Conservation (phyloP, 257 asterid species). For the Nicotiana sylvestris region DNA sequence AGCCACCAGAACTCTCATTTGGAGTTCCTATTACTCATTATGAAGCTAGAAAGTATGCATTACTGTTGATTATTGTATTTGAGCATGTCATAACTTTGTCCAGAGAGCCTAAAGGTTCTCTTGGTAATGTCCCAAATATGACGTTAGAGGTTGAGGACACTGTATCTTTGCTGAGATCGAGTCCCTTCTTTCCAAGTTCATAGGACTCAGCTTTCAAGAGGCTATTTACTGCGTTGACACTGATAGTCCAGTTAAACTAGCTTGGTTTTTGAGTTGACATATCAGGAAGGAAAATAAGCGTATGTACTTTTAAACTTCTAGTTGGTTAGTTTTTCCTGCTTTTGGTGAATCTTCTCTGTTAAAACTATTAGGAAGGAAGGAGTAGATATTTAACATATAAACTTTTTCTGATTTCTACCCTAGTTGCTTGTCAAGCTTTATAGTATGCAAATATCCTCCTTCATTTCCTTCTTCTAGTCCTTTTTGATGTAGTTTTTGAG, state of each 20-base stretch:
- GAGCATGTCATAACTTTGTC: neutral
- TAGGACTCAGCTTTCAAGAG: neutral
- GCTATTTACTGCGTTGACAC: neutral
- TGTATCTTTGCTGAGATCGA: neutral
- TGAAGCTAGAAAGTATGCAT: neutral
- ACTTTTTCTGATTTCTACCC: too few relatives aligned
- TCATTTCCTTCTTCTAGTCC: neutral
- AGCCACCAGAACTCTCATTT: conserved; percentile 1
- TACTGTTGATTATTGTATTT: neutral
- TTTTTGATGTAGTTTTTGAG: neutral
- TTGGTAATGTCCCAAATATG: neutral
- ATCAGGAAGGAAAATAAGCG: too few relatives aligned
- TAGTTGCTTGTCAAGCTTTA: too few relatives aligned
- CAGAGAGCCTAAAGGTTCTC: neutral
- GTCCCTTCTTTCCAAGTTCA: neutral
- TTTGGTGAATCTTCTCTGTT: too few relatives aligned
- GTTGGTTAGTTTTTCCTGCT: too few relatives aligned
- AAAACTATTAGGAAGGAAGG: too few relatives aligned
- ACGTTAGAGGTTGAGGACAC: neutral
- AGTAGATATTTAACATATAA: too few relatives aligned
- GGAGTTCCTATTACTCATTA: neutral
- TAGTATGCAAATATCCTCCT: neutral
- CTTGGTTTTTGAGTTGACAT: too few relatives aligned
- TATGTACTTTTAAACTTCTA: too few relatives aligned
- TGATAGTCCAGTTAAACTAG: neutral